Base-by-base conservation (phyloP, 2,329 filamentous ascomycete species). In the Paramyrothecium roridum region DNA sequence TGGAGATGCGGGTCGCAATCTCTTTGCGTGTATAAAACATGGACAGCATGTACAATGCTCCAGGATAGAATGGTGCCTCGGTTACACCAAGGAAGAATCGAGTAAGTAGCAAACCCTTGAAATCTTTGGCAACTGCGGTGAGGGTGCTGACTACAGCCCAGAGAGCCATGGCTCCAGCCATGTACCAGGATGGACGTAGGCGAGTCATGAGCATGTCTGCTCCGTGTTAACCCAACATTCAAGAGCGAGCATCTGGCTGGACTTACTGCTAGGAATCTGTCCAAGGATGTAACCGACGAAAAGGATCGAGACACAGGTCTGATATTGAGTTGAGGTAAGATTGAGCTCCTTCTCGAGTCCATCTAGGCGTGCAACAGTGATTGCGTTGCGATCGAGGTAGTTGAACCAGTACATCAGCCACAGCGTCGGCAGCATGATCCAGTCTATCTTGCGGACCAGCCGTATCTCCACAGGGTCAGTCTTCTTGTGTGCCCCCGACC, bases 331-430 rank as follows among this genome's bases (percentile, higher is more conserved):
- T 10, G 26, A 30, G 4, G 26, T 20, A 11, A 58, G 50, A 37
- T 47, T 66, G 2, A 86, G 67, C 61, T 85, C 81, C 1, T 71
- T 62, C 61, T 87, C 81, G 11, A 89, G 74, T 1, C 80, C 80
- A 56, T 86, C 77, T 10, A 88, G 46, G 12, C 58, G 55, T 12
- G 59, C 60, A 51, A 61, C 58, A 3, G 59, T 57, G 48, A 63
- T 59, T 23, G 61, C 61, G 7, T 59, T 57, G 71, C 74, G 74
- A 52, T 60, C 61, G 20, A 61, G 56, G 48, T 61, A 59, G 50
- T 52, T 56, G 52, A 53, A 53, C 33, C 40, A 50, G 10, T 57
- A 57, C 55, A 54, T 57, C 37, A 54, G 48, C 48, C 48, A 54
- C 23, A 57, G 49, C 26, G 26, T 30, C 26, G 26, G 26, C 26